Evolutionary conservation across 2,329 filamentous ascomycete genomes (phyloP).

Genomic region (Huntiella omanensis): DNA sequence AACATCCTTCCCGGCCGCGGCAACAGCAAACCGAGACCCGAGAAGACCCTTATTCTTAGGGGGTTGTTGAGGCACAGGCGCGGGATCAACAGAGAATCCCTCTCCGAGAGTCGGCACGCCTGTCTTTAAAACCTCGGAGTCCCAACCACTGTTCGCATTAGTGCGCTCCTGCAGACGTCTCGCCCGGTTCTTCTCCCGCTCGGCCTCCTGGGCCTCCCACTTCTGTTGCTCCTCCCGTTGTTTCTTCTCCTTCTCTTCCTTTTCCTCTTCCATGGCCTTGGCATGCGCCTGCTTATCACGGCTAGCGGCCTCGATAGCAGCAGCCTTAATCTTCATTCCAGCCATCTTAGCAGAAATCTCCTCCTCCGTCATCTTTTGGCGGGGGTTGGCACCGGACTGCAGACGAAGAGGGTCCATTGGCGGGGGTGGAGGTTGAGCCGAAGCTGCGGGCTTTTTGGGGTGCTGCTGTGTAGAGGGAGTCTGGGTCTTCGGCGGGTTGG

Average conservation of each 20-base stretch:
- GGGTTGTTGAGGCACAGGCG: no score
- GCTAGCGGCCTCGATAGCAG: constrained; percentile 37
- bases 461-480: no score
- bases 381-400: constrained; percentile 37
- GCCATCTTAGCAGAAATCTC: constrained; percentile 42
- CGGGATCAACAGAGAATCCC: no score
- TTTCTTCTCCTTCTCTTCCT: constrained; percentile 32
- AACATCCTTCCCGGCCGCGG: no score
- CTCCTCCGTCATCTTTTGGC: constrained; percentile 38
- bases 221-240: constrained; percentile 33
- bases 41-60: no score
- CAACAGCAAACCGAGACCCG: no score
- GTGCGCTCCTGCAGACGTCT: constrained; percentile 41
- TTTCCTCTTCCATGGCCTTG: constrained; percentile 27
- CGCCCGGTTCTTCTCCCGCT: constrained; percentile 40
- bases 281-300: constrained; percentile 24
- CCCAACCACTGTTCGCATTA: constrained; percentile 36
- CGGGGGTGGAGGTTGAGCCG: not conserved
- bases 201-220: constrained; percentile 31
- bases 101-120: not conserved
- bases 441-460: not conserved
- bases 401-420: constrained; percentile 23
- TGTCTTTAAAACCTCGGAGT: constrained; percentile 30
- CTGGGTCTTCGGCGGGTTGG: not conserved
- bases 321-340: constrained; percentile 38